Evolutionary conservation across 2,329 filamentous ascomycete species (phyloP).

Genomic region (Exophiala aquamarina): DNA sequence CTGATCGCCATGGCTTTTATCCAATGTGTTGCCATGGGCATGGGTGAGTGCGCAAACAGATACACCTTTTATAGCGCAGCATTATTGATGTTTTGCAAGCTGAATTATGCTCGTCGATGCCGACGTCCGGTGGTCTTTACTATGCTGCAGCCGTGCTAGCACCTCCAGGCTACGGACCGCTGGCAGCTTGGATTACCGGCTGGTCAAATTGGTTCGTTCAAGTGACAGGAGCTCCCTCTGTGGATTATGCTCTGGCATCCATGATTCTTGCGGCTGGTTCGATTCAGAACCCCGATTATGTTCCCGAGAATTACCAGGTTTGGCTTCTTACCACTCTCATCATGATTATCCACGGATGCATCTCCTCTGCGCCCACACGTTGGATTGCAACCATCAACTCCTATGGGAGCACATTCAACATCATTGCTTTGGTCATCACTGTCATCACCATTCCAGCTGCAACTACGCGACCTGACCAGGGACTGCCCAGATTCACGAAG

Average conservation of each 20-base stretch:
- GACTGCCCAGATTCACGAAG: slow-evolving; percentile 58
- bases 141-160: slow-evolving; percentile 72
- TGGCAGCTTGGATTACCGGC: slow-evolving; percentile 68
- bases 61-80: background rate
- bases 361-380: slow-evolving; percentile 69
- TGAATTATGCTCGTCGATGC: slow-evolving; percentile 72
- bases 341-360: slow-evolving; percentile 66
- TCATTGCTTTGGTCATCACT: slow-evolving; percentile 64
- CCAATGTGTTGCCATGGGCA: slow-evolving; percentile 66
- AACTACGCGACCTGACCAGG: slow-evolving; percentile 51
- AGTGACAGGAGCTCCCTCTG: slow-evolving; percentile 64
- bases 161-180: slow-evolving; percentile 63
- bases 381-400: slow-evolving; percentile 72
- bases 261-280: slow-evolving; percentile 72
- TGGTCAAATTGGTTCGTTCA: slow-evolving; percentile 72
- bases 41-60: slow-evolving; percentile 36
- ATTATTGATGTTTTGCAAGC: slow-evolving; percentile 46
- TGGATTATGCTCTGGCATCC: slow-evolving; percentile 64
- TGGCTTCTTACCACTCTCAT: slow-evolving; percentile 67
- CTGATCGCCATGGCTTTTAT: slow-evolving; percentile 71
- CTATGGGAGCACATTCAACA: slow-evolving; percentile 69
- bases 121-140: slow-evolving; percentile 70
- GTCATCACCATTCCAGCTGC: slow-evolving; percentile 68
- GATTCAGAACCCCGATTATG: slow-evolving; percentile 66
- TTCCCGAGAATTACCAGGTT: slow-evolving; percentile 64